Percentiles rank a stretch among this genome's conserved stretches.
phyloP scores from a whole-genome alignment of 2,329 filamentous ascomycete genomes.

The Verticillium zaregamsianum region DNA sequence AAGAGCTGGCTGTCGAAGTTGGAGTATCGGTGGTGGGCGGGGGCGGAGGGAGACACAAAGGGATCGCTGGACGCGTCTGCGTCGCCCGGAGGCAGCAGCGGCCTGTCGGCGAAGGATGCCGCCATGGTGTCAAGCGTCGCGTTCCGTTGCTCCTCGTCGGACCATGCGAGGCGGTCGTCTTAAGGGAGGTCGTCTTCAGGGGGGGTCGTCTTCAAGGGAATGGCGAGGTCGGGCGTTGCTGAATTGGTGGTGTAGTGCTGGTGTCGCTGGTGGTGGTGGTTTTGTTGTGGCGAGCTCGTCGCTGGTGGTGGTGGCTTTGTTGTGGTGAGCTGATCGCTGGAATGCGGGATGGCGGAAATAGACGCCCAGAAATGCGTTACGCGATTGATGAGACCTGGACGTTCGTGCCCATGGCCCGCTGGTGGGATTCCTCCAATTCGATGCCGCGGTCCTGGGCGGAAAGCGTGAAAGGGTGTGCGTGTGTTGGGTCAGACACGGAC shows the following conservation, averaged over 20 bases:
- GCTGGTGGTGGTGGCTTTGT: neutral
- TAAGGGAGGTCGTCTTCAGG: neutral
- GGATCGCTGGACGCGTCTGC: conserved; percentile 45
- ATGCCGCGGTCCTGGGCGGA: neutral
- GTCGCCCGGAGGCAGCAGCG: conserved; percentile 33
- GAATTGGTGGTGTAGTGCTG: neutral
- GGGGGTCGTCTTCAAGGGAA: neutral
- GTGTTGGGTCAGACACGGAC: neutral
- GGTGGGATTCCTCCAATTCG: neutral
- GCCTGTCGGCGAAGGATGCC: conserved; percentile 39
- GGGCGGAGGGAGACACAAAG: conserved; percentile 47
- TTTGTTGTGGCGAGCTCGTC: too few relatives aligned
- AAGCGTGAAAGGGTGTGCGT: neutral
- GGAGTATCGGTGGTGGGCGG: conserved; percentile 66
- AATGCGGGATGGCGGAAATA: neutral
- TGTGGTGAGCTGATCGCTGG: neutral
- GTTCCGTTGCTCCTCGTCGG: neutral
- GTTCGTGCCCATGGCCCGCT: neutral
- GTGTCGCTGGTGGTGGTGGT: too few relatives aligned
- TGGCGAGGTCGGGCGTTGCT: neutral
- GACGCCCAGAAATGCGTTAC: neutral
- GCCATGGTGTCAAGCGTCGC: neutral
- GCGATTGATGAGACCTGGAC: neutral
- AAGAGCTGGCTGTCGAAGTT: conserved; percentile 79
- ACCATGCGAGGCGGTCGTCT: neutral